Conservation (phyloP, 1,139 yeast species). For the Pichia sp. region DNA sequence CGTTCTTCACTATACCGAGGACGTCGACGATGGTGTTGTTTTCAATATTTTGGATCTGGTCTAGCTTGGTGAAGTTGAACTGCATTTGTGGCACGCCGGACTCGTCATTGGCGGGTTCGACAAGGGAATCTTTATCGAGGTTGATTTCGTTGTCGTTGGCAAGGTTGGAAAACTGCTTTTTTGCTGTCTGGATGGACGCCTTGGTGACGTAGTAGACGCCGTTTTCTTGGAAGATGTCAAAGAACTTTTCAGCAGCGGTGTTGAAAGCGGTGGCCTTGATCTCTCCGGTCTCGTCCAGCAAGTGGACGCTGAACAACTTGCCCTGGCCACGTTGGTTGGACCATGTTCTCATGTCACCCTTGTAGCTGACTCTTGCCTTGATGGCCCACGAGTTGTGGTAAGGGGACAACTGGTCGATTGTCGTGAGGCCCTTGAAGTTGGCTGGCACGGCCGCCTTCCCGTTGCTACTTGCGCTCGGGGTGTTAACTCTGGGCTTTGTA, state of each 20-base stretch:
- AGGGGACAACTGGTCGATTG: conserved; percentile 87
- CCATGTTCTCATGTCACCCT: conserved; percentile 87
- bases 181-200: conserved; percentile 78
- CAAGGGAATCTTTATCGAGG: conserved; percentile 72
- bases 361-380: conserved; percentile 84
- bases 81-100: conserved; percentile 70
- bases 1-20: conserved; percentile 76
- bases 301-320: conserved; percentile 79
- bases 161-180: conserved; percentile 79
- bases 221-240: conserved; percentile 77
- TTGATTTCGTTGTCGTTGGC: conserved; percentile 85
- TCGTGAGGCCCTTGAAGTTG: conserved; percentile 41
- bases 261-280: conserved; percentile 94
- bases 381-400: conserved; percentile 89
- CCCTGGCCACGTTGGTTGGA: conserved; percentile 86
- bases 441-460: conserved; percentile 29
- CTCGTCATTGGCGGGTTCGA: conserved; percentile 67
- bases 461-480: conserved; percentile 6
- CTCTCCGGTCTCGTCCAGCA: conserved; percentile 93
- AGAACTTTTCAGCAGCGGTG: conserved; percentile 75
- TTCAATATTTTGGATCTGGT: conserved; percentile 61
- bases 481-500: conserved; percentile 5
- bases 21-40: conserved; percentile 76
- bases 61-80: conserved; percentile 70
- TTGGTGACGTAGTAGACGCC: conserved; percentile 81